Evolutionary conservation across 345 rosid genomes (phyloP).

Genomic region (Lumnitzera littorea): DNA sequence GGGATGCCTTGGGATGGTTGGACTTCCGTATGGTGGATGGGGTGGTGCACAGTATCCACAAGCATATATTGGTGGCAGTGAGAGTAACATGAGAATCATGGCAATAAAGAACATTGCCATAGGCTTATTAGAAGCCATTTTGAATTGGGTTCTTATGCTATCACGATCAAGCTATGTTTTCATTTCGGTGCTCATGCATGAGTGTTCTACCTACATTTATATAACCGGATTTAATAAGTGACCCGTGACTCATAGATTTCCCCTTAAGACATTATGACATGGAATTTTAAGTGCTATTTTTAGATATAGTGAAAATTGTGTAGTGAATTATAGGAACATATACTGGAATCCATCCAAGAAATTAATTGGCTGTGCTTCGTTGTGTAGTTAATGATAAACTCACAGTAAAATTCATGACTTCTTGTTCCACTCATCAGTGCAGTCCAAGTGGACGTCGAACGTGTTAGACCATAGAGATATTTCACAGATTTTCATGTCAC

Average conservation of each 20-base stretch:
- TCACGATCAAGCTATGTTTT: background rate
- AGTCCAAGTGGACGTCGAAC: too few relatives aligned
- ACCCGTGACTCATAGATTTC: background rate
- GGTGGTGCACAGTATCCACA: conserved; percentile 15
- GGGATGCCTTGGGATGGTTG: conserved; percentile 6
- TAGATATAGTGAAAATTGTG: too few relatives aligned
- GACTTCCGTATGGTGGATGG: conserved; percentile 7
- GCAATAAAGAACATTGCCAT: conserved; percentile 11
- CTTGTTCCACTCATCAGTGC: too few relatives aligned
- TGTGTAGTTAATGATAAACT: too few relatives aligned
- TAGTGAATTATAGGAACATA: too few relatives aligned
- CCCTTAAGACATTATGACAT: too few relatives aligned
- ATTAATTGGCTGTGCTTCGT: too few relatives aligned
- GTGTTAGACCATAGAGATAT: too few relatives aligned
- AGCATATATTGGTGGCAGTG: conserved; percentile 13
- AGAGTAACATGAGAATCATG: conserved; percentile 14
- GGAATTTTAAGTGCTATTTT: too few relatives aligned
- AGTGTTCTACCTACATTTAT: background rate
- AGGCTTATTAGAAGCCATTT: conserved; percentile 6
- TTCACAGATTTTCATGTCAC: too few relatives aligned
- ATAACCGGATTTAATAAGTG: conserved; percentile 2
- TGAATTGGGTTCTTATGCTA: background rate
- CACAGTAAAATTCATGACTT: too few relatives aligned
- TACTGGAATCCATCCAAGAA: too few relatives aligned
- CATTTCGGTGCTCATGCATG: background rate